Evolutionary conservation across 345 rosid genomes (phyloP).

Genomic region (Eucalyptus cloeziana): DNA sequence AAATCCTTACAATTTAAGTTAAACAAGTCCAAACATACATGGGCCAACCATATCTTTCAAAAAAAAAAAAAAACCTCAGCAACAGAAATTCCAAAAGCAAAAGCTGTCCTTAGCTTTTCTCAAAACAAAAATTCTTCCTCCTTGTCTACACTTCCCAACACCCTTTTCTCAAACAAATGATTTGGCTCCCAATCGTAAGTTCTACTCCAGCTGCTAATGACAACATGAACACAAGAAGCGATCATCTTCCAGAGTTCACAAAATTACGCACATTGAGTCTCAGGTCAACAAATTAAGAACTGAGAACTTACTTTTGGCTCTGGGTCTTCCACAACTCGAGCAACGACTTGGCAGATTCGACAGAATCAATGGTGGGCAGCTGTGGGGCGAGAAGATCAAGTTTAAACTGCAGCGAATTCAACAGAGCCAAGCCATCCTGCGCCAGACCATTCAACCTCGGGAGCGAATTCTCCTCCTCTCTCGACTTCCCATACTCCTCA

Average conservation of each 20-base stretch:
- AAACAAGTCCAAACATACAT: background rate
- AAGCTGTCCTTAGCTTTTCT: background rate
- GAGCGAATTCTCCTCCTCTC: slow-evolving; percentile 42
- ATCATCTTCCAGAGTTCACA: background rate
- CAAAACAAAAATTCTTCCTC: too few species aligned
- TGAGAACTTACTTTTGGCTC: slow-evolving; percentile 25
- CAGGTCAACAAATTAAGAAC: background rate
- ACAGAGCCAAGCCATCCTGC: slow-evolving; percentile 71
- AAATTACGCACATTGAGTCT: background rate
- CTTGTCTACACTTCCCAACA: too few species aligned
- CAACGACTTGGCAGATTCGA: slow-evolving; percentile 37
- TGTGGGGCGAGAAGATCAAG: slow-evolving; percentile 87
- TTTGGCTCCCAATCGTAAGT: too few species aligned
- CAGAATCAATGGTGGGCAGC: slow-evolving; percentile 49
- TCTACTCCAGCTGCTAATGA: too few species aligned
- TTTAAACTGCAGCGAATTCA: slow-evolving; percentile 62
- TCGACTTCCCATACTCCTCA: slow-evolving; percentile 46
- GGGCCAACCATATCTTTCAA: background rate
- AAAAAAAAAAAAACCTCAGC: background rate
- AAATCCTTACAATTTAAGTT: background rate
- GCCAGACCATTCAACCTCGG: slow-evolving; percentile 67
- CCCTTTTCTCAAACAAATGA: too few species aligned
- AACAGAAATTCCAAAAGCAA: background rate
- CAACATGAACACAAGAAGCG: background rate
- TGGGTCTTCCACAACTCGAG: slow-evolving; percentile 65